Percentiles rank a stretch among this genome's conserved stretches.
These are phyloP conservation scores for Diplosphaera chodatii DNA, from an alignment of 139 green algal genomes.

Conservation along the genomic window DNA sequence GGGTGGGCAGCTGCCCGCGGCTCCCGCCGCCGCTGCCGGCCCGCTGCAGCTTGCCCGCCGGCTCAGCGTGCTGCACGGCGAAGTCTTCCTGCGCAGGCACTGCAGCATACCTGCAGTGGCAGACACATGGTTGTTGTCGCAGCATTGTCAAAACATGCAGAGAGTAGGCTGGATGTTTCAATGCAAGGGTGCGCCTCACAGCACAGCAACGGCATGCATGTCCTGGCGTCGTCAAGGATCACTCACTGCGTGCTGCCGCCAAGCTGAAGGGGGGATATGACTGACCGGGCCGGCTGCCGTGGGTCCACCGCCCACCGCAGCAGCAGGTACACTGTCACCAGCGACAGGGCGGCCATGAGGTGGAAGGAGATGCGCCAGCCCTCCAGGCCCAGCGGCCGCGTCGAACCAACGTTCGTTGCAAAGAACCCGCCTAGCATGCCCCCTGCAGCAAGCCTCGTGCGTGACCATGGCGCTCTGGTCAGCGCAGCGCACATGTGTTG, in stretches of 20 bases:
- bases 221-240: no score
- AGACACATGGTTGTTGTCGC: no score
- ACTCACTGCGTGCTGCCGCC: slow-evolving; percentile 10
- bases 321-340: slow-evolving; percentile 17
- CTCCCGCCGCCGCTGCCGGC: not conserved
- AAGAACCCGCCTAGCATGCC: slow-evolving; percentile 39
- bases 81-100: not conserved
- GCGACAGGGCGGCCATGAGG: slow-evolving; percentile 24
- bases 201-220: no score
- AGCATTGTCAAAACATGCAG: no score
- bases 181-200: no score
- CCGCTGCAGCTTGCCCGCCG: not conserved
- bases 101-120: not conserved
- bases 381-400: slow-evolving; percentile 30
- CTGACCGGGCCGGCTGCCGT: slow-evolving; percentile 3
- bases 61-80: not conserved
- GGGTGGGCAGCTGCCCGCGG: not conserved
- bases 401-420: slow-evolving; percentile 36
- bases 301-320: slow-evolving; percentile 28
- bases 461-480: no score
- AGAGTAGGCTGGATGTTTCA: no score
- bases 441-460: no score
- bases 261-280: slow-evolving; percentile 14
- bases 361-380: slow-evolving; percentile 67
- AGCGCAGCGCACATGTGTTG: no score